phyloP scores from a whole-genome alignment of 768 basidiomycete species.

The Leucocoprinus leucothites region DNA sequence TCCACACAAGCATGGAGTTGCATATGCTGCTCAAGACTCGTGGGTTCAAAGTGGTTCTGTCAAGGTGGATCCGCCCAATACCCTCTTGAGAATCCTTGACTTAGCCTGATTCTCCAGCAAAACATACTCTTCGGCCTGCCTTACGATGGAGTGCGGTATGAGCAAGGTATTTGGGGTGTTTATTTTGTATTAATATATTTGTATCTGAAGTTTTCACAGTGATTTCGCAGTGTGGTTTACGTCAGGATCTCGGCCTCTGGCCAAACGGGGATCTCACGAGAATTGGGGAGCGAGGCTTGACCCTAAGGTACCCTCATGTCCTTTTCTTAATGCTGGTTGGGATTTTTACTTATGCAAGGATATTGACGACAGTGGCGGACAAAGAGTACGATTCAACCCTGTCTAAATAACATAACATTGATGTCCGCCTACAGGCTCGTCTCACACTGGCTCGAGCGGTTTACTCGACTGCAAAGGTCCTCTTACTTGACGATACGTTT shows the following conservation, averaged over 20 bases:
- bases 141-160: slow-evolving; percentile 74
- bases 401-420: too few species aligned
- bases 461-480: slow-evolving; percentile 50
- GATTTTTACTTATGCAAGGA: too few species aligned
- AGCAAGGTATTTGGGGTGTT: slow-evolving; percentile 34
- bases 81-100: not conserved
- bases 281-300: slow-evolving; percentile 67
- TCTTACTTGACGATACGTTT: slow-evolving; percentile 73
- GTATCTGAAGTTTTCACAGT: too few species aligned
- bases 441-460: slow-evolving; percentile 43
- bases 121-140: slow-evolving; percentile 77
- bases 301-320: slow-evolving; percentile 24
- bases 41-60: slow-evolving; percentile 82
- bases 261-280: slow-evolving; percentile 63
- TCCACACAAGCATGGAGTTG: slow-evolving; percentile 61
- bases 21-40: slow-evolving; percentile 78
- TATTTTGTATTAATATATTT: not conserved
- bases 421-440: slow-evolving; percentile 34
- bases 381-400: slow-evolving; percentile 23
- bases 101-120: slow-evolving; percentile 32
- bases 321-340: not conserved
- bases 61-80: slow-evolving; percentile 28
- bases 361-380: slow-evolving; percentile 31
- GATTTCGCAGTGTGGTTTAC: slow-evolving; percentile 70
- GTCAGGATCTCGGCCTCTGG: slow-evolving; percentile 65